Conservation (phyloP, 192 early-diverging fungal genomes). For the Coemansia sp. region DNA sequence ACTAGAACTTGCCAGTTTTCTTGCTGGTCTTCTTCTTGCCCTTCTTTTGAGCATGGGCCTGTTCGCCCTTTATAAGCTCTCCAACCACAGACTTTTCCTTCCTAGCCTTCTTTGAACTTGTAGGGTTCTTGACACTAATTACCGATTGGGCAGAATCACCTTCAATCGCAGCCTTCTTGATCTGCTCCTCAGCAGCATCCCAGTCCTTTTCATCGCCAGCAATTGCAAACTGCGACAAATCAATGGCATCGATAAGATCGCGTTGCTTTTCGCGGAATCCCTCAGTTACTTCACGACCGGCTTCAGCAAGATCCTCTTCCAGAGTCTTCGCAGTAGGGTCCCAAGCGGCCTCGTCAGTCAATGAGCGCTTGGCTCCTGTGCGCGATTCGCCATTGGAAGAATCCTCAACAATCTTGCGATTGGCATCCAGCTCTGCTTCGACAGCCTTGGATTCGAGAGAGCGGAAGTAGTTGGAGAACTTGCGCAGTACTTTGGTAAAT, state of each 20-base stretch:
- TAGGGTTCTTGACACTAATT: slow-evolving; percentile 71
- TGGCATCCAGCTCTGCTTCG: slow-evolving; percentile 29
- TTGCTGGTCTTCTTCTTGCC: slow-evolving; percentile 52
- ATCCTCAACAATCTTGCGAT: slow-evolving; percentile 3
- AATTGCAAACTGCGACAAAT: slow-evolving; percentile 78
- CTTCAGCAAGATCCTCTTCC: slow-evolving; percentile 83
- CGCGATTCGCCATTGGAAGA: slow-evolving; percentile 19
- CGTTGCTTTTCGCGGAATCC: slow-evolving; percentile 70
- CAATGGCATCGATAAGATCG: slow-evolving; percentile 74
- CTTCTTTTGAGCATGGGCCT: slow-evolving; percentile 20
- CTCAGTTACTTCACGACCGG: slow-evolving; percentile 69
- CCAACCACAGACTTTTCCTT: slow-evolving; percentile 34
- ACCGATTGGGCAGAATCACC: slow-evolving; percentile 55
- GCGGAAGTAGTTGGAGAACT: slow-evolving; percentile 70
- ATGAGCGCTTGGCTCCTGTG: slow-evolving; percentile 20
- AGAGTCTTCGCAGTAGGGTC: slow-evolving; percentile 73
- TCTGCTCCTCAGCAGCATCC: slow-evolving; percentile 64
- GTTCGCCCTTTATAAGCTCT: slow-evolving; percentile 32
- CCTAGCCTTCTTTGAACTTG: slow-evolving; percentile 54
- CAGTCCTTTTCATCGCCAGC: slow-evolving; percentile 70
- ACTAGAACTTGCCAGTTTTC: slow-evolving; percentile 33
- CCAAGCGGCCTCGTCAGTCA: slow-evolving; percentile 80
- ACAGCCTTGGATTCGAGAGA: slow-evolving; percentile 53
- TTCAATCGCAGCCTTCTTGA: slow-evolving; percentile 58
- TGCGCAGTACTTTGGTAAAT: slow-evolving; percentile 92